Conservation (phyloP, 441 rosid species). For the Gossypium davidsonii region DNA sequence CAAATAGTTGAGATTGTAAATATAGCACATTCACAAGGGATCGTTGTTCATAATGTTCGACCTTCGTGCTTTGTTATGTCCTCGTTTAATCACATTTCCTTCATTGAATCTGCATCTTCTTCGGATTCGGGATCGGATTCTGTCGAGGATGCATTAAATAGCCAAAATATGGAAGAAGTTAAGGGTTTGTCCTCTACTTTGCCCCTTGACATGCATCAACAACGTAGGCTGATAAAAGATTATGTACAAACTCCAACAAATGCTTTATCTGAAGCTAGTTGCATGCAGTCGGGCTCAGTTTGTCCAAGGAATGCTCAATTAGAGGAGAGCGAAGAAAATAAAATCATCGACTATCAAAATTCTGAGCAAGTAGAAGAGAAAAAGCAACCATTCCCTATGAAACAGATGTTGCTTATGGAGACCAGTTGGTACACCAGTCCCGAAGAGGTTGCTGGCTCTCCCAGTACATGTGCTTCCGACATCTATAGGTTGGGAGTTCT, state of each 20-base stretch:
- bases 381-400: constrained; percentile 81
- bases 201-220: constrained; percentile 34
- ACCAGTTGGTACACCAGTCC: constrained; percentile 83
- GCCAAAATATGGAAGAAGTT: constrained; percentile 37
- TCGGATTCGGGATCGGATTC: constrained; percentile 95
- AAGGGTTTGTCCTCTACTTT: constrained; percentile 36
- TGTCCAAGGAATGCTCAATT: constrained; percentile 20
- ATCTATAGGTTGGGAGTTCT: constrained; percentile 81
- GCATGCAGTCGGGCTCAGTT: constrained; percentile 45
- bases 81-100: constrained; percentile 77
- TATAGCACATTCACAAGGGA: constrained; percentile 79
- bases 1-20: constrained; percentile 78
- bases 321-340: constrained; percentile 39
- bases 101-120: constrained; percentile 90
- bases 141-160: constrained; percentile 53
- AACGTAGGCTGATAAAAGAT: constrained; percentile 33
- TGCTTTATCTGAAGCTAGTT: constrained; percentile 51
- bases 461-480: constrained; percentile 75
- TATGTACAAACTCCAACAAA: constrained; percentile 32
- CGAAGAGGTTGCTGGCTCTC: constrained; percentile 62
- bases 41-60: constrained; percentile 68
- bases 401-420: constrained; percentile 77
- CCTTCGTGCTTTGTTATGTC: constrained; percentile 90
- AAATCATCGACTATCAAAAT: constrained; percentile 28
- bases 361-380: constrained; percentile 52